Conservation (phyloP, 225 moss, liverwort and hornwort species). For the Antitrichia curtipendula region DNA sequence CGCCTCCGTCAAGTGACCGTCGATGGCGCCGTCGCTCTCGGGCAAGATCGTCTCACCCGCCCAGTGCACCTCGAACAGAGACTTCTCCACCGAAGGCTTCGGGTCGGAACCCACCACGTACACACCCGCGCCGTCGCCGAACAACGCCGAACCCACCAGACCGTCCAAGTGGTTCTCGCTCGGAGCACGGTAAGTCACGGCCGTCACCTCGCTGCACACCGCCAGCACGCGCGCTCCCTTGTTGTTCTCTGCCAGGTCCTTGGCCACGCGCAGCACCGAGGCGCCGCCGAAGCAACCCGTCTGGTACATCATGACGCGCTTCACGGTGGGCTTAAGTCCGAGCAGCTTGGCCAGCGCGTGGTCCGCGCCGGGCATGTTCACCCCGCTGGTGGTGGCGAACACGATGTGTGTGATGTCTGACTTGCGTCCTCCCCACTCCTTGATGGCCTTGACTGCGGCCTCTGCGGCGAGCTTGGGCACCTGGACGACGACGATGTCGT, state of each 20-base stretch:
- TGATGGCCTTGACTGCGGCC: conserved; percentile 26
- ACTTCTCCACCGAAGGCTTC: not conserved
- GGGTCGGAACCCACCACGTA: conserved; percentile 30
- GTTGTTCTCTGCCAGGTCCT: conserved; percentile 15
- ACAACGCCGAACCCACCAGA: conserved; percentile 3
- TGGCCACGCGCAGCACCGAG: not conserved
- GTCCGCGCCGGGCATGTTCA: conserved; percentile 26
- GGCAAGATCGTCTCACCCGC: conserved; percentile 25
- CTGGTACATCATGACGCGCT: conserved; percentile 1
- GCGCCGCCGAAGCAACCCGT: not conserved
- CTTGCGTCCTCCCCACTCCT: conserved; percentile 15
- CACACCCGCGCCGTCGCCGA: not conserved
- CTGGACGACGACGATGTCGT: conserved; percentile 24
- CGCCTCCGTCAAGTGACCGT: conserved; percentile 31
- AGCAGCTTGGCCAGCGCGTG: conserved; percentile 38
- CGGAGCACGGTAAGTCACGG: conserved; percentile 25
- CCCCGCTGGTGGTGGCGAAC: conserved; percentile 8
- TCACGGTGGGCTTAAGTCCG: conserved; percentile 26
- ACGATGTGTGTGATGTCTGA: not conserved
- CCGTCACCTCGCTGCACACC: conserved; percentile 32
- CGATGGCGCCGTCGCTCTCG: conserved; percentile 36
- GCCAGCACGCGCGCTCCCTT: conserved; percentile 5
- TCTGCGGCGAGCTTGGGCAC: conserved; percentile 24
- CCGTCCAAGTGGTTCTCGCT: conserved; percentile 36
- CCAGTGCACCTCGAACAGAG: conserved; percentile 37